phyloP scores from a whole-genome alignment of 129 eudicot genomes.

The Escallonia rubra region DNA sequence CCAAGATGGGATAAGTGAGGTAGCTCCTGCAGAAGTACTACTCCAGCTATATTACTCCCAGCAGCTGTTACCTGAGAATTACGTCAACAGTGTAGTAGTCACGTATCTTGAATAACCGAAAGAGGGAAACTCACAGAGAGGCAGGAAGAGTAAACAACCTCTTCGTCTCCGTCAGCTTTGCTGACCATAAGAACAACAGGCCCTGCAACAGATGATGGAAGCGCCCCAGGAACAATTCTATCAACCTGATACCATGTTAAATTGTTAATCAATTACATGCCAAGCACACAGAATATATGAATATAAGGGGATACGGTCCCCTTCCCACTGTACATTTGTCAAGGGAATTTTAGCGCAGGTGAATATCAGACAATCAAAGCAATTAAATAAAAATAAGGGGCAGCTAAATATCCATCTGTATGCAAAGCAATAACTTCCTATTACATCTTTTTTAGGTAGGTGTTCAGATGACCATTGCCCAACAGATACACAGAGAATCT shows the following conservation, averaged over 20 bases:
- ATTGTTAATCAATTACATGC: background rate
- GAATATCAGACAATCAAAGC: too few relatives aligned
- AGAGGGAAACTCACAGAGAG: background rate
- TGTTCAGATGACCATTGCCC: too few relatives aligned
- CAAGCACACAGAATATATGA: too few relatives aligned
- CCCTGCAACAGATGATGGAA: constrained; percentile 61
- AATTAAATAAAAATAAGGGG: too few relatives aligned
- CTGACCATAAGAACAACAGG: constrained; percentile 86
- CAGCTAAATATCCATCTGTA: too few relatives aligned
- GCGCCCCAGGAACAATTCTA: constrained; percentile 67
- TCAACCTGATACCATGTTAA: constrained; percentile 56
- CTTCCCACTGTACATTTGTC: too few relatives aligned
- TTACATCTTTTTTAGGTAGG: too few relatives aligned
- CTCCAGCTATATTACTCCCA: constrained; percentile 81
- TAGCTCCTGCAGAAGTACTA: constrained; percentile 87
- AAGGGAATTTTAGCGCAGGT: too few relatives aligned
- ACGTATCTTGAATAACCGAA: background rate
- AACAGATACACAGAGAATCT: too few relatives aligned
- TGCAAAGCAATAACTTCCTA: too few relatives aligned
- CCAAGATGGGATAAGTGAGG: constrained; percentile 99
- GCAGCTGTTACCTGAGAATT: constrained; percentile 87
- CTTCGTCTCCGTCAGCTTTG: constrained; percentile 97
- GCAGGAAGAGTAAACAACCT: constrained; percentile 35
- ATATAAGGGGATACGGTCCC: too few relatives aligned
- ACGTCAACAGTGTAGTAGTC: background rate